Evolutionary conservation across 2,329 filamentous ascomycete species (phyloP), one percentile per base, ranked within the genome.

Genomic region (Pseudogymnoascus sp.): DNA sequence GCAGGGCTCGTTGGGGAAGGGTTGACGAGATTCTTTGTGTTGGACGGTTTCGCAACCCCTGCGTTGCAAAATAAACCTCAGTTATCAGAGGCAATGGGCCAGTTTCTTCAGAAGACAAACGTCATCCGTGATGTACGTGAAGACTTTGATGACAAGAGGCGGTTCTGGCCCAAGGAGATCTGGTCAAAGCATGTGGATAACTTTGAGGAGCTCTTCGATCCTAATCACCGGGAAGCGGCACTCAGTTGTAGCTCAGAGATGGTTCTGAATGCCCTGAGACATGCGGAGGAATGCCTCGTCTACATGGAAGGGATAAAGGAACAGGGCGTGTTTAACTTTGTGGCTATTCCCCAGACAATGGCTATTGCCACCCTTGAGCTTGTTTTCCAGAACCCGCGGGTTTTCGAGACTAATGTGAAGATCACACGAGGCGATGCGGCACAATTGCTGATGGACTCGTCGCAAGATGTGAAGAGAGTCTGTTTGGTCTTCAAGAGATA

Each of bases 291-390:
- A 71, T 97, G 93, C 72, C 77, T 99, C n/a, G 97, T 92, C 79
- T 99, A 97, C 77, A 91, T 99, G 78, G 93, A 93, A 4, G 94
- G 90, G 54, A 85, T 99, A 65, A 87, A 88, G 67, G 94, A 99
- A 72, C 94, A 99, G 78, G 96, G 91, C 72, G 91, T 96, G 25
- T 99, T 99, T 84, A 99, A 99, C 81, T 99, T 99, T 74, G 91
- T 91, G 57, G 93, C 93, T 61, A 99, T 99, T 65, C 94, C 94
- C 2, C 94, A 99, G 75, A 81, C 86, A 65, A 99, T 99, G 94
- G 94, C 93, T 60, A 97, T 99, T 73, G 93, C 94, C 7, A 97
- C 93, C 0, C 78, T 97, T 41, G 92, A 97, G 68, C 79, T 91
- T 16, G 89, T 93, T 68, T 99, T 97, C 84, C 88, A 89, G 70